Percentiles rank a stretch among this genome's conserved stretches.
Conservation (phyloP, 2,329 filamentous ascomycete genomes). For the Gnomoniopsis sp. region DNA sequence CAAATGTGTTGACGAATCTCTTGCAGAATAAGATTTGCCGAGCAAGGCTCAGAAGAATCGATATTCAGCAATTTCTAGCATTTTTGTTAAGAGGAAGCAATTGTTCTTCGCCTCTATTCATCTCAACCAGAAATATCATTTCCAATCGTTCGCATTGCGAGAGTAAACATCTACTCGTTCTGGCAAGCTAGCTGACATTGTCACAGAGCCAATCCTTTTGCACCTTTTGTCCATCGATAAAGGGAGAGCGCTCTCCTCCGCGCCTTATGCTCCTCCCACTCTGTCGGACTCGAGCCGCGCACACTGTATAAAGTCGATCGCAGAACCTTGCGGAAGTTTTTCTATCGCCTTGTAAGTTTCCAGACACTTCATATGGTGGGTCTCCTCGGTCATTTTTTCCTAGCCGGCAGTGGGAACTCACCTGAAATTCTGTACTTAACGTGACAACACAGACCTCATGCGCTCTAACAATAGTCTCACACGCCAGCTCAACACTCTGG, state of each 20-base stretch:
- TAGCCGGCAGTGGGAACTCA: slow-evolving; percentile 18
- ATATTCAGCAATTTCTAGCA: too few species aligned
- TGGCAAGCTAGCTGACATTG: neutral
- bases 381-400: too few species aligned
- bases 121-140: too few species aligned
- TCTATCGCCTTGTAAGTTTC: slow-evolving; percentile 28
- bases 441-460: slow-evolving; percentile 50
- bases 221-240: slow-evolving; percentile 47
- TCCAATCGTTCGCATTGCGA: too few species aligned
- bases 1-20: too few species aligned
- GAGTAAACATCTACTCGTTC: neutral
- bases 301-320: slow-evolving; percentile 45
- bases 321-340: slow-evolving; percentile 53
- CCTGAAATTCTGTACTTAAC: slow-evolving; percentile 47
- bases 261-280: slow-evolving; percentile 41
- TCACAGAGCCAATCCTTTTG: slow-evolving; percentile 31
- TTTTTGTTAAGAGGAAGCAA: too few species aligned
- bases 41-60: too few species aligned
- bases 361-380: neutral
- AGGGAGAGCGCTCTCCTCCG: slow-evolving; percentile 47
- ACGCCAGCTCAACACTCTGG: slow-evolving; percentile 42
- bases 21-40: too few species aligned
- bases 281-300: slow-evolving; percentile 35
- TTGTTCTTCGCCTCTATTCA: too few species aligned
- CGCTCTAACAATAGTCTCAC: slow-evolving; percentile 47